These are phyloP conservation scores for Ramicandelaber brevisporus DNA, from an alignment of 192 early-diverging fungal genomes.

Conservation along the genomic window DNA sequence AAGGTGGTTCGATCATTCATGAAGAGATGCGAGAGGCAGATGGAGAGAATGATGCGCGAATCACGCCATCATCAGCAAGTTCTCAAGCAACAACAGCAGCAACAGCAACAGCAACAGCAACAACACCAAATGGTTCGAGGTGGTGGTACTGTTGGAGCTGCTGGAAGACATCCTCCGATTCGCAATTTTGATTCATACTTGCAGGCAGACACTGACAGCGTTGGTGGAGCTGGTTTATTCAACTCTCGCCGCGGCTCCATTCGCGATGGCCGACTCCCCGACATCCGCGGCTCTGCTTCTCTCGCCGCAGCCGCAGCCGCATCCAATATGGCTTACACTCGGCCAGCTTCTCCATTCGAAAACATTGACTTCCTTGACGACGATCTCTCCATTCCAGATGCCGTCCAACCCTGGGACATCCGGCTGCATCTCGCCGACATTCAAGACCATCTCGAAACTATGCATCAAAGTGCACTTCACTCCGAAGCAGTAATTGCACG, in stretches of 20 bases:
- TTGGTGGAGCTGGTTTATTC: not conserved
- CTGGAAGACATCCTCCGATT: too few relatives aligned
- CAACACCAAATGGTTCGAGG: too few relatives aligned
- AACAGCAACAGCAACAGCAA: conserved; percentile 1
- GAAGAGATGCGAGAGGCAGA: conserved; percentile 11
- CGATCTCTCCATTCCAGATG: conserved; percentile 1
- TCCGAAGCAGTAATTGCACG: conserved; percentile 41
- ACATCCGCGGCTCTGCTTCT: conserved; percentile 3
- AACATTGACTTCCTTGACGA: conserved; percentile 5
- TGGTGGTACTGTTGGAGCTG: too few relatives aligned
- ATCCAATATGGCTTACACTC: conserved; percentile 2
- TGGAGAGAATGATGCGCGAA: conserved; percentile 1
- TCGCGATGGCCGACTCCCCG: not conserved
- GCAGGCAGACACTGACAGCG: not conserved
- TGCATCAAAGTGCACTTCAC: conserved; percentile 36
- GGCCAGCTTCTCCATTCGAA: conserved; percentile 3
- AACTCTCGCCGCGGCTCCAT: conserved; percentile 1
- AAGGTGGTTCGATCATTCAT: conserved; percentile 47
- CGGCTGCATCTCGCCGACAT: conserved; percentile 48
- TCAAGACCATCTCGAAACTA: conserved; percentile 46
- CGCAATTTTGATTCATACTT: too few relatives aligned
- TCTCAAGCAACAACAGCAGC: not conserved
- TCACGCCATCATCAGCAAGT: not conserved
- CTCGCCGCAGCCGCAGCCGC: conserved; percentile 2
- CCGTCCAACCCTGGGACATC: conserved; percentile 15